These are phyloP conservation scores for Skeletonema potamos DNA, from an alignment of 108 stramenopile genomes.

Conservation along the genomic window DNA sequence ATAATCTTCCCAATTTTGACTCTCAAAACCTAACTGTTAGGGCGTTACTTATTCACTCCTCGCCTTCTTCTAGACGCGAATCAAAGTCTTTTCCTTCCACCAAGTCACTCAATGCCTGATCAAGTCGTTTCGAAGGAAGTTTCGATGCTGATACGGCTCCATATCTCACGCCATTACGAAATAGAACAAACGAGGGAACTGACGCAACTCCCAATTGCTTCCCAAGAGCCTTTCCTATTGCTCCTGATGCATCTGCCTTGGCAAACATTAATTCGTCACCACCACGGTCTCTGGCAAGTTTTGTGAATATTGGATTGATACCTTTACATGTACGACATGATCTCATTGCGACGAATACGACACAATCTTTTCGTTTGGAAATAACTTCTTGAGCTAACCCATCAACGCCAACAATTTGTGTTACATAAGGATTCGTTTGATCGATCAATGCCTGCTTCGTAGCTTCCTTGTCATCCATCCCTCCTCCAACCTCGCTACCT, in stretches of 20 bases:
- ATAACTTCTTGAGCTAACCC: slow-evolving; percentile 61
- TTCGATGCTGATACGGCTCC: slow-evolving; percentile 62
- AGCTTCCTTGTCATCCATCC: slow-evolving; percentile 30
- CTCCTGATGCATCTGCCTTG: slow-evolving; percentile 72
- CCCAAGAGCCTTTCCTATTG: slow-evolving; percentile 64
- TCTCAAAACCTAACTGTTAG: no score
- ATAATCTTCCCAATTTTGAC: no score
- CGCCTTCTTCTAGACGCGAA: slow-evolving; percentile 21
- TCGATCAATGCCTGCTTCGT: slow-evolving; percentile 20
- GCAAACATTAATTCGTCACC: slow-evolving; percentile 63
- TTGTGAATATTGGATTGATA: slow-evolving; percentile 63
- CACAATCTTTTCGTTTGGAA: slow-evolving; percentile 44
- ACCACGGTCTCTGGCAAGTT: slow-evolving; percentile 61
- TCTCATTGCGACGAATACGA: slow-evolving; percentile 75
- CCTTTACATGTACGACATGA: slow-evolving; percentile 80
- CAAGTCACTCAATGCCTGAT: slow-evolving; percentile 52
- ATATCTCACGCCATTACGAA: slow-evolving; percentile 65
- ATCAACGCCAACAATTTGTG: slow-evolving; percentile 56
- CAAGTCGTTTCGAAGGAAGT: slow-evolving; percentile 67
- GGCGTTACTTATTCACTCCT: background rate
- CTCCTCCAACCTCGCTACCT: slow-evolving; percentile 3
- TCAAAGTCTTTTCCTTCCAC: slow-evolving; percentile 44
- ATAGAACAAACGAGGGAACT: slow-evolving; percentile 80
- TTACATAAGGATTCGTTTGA: slow-evolving; percentile 60
- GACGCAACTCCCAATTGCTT: slow-evolving; percentile 60